These are phyloP conservation scores for Tuctoria greenei DNA, from an alignment of 176 grass and related monocot species.

Conservation along the genomic window DNA sequence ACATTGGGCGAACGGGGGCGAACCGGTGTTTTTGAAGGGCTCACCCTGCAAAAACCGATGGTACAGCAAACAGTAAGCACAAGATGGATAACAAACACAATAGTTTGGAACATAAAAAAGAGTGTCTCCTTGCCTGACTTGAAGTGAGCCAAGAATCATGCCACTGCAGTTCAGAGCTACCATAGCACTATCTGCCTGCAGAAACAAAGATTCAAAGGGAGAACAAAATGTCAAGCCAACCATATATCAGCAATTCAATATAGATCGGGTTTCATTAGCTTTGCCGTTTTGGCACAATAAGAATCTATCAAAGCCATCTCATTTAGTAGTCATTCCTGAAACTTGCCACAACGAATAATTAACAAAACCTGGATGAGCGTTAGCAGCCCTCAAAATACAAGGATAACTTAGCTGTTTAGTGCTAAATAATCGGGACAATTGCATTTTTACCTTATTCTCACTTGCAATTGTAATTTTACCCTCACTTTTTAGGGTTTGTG, in stretches of 20 bases:
- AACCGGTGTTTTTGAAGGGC: conserved; percentile 91
- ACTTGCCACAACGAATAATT: neutral
- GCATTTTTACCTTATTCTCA: no score
- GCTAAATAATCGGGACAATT: no score
- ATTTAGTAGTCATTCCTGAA: conserved; percentile 13
- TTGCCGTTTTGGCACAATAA: neutral
- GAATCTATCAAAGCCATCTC: neutral
- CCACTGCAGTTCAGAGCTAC: conserved; percentile 84
- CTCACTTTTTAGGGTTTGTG: no score
- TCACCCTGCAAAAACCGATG: conserved; percentile 58
- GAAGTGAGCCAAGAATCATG: conserved; percentile 63
- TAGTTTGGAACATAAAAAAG: neutral
- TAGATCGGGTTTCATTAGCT: neutral
- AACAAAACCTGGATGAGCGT: neutral
- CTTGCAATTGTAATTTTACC: no score
- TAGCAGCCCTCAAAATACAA: neutral
- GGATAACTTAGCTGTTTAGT: neutral
- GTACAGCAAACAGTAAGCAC: neutral
- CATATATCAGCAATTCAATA: neutral
- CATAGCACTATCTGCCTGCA: conserved; percentile 90
- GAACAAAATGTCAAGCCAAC: neutral
- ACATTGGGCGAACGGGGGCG: conserved; percentile 59
- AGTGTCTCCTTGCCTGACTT: conserved; percentile 59
- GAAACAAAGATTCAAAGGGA: conserved; percentile 21
- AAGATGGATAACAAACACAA: neutral